Base-by-base conservation (phyloP, 169 alveolate genomes). In the Plasmodium chabaudi region DNA sequence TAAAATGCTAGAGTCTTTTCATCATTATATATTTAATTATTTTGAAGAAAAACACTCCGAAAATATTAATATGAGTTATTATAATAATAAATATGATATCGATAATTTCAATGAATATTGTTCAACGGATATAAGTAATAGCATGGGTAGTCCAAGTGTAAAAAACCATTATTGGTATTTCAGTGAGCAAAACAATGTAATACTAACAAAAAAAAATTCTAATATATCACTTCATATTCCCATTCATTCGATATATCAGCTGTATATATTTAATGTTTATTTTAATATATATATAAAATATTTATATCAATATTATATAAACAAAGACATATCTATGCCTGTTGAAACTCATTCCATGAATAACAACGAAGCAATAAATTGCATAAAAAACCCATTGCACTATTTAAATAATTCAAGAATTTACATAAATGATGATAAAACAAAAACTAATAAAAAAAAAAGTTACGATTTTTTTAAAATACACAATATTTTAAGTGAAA, bases 161-260 rank as follows among this genome's bases (percentile, higher is more conserved):
- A 77, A 77, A 77, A 63, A 64, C 23, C 75, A 77, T 10, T 42
- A 63, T 27, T 77, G 88, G 88, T 77, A 77, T 68, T 77, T 77
- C 39, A 77, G 77, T 34, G 77, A 49, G 27, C 53, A 64, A 34
- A 77, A 77, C 46, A 65, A 77, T 59, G 21, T 77, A 51, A 51
- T 49, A 10, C 21, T 77, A 51, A 77, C 47, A 59, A 64, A 46
- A 72, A 49, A 23, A 44, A 44, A 25, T 23, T 23, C 60, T 6
- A 10, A 63, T 64, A 56, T 15, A 64, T 17, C 25, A 44, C 57
- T 77, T 27, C 65, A 77, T 21, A 55, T 77, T 15, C 88, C 88
- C 47, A 42, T 77, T 9, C 88, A 77, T 53, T 39, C 70, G n/a
- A 13, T 77, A 23, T 77, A 77, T 44, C 88, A 77, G 57, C 34